A percentile compares a stretch with the other conserved stretches of the same genome.
phyloP scores from a whole-genome alignment of 179 eudicot species.

The Beta corolliflora region DNA sequence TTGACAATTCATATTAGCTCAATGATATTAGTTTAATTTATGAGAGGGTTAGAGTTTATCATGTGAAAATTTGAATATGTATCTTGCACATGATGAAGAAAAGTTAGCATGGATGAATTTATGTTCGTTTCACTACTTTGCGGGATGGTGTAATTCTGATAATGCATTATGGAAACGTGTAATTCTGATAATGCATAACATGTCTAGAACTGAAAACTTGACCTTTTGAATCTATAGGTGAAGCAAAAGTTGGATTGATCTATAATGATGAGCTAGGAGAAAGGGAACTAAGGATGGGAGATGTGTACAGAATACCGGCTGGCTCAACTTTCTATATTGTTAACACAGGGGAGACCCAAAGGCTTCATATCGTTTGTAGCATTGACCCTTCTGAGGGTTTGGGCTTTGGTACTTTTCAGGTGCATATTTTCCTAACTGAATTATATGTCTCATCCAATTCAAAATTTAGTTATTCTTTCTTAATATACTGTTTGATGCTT shows the following conservation, averaged over 20 bases:
- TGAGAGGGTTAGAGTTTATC: no score
- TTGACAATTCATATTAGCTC: no score
- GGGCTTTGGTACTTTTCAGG: conserved; percentile 60
- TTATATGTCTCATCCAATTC: background rate
- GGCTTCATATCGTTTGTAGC: conserved; percentile 68
- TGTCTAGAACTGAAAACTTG: background rate
- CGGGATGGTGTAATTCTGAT: no score
- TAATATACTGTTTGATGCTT: background rate
- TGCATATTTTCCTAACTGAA: background rate
- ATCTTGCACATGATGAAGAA: no score
- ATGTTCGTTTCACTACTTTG: no score
- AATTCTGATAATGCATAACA: background rate
- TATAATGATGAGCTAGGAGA: conserved; percentile 63
- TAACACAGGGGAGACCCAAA: conserved; percentile 67
- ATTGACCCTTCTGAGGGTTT: conserved; percentile 58
- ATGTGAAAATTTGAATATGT: background rate
- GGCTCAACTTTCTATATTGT: conserved; percentile 81
- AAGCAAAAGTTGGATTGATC: conserved; percentile 68
- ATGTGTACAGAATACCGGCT: conserved; percentile 66
- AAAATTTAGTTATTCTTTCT: background rate
- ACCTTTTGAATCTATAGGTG: conserved; percentile 48
- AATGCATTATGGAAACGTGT: background rate
- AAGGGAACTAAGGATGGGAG: conserved; percentile 56
- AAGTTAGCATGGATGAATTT: no score
- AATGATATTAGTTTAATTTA: no score